Evolutionary conservation across 371 early-diverging fungal genomes (phyloP), one percentile per base, ranked within the genome.

Genomic region (Rhizomucor pusillus): DNA sequence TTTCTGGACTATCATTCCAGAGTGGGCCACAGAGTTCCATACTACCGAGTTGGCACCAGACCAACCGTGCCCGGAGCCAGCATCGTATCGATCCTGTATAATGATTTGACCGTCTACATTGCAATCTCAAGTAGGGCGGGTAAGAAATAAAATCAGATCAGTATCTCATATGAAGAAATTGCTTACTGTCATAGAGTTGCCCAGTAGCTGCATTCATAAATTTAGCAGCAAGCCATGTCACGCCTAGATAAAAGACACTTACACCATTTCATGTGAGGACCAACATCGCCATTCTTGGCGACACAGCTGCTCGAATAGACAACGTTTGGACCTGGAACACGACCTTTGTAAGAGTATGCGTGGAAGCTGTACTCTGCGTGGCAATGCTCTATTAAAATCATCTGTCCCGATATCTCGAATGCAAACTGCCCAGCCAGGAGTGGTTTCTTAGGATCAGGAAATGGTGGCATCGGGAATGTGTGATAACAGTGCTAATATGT

Each of bases 261-360:
- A 62, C 79, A 79, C 57, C 72, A 75, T 43, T 73, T 79, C 76
- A 73, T 74, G 35, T 79, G 74, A 0, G 79, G 79, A 6, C 79
- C 79, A 0, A 72, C 62, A 44, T 75, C 76, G 9, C 63, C 70
- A 44, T 57, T 57, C 22, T 56, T 57, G 25, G 55, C 65, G 12
- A 58, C 55, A 14, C 60, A 46, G n/a, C 36, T 43, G 23, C 60
- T 48, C 20, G 65, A 67, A 39, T 70, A 70, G 14, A 79, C 57
- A n/a, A 75, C 79, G 48, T 72, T 79, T 5, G 79, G 79, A 0
- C 79, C 79, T 45, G 67, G 63, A 22, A 75, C 59, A 19, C 74
- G 62, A 1, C 54, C 72, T 43, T 73, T 79, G 52, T 70, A 67
- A 35, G 71, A 66, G 54, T 69, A 75, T 14, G 72, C 65, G 43